These are phyloP conservation scores for Sphagnum contortum DNA, from an alignment of 225 moss, liverwort and hornwort genomes.

Conservation along the genomic window DNA sequence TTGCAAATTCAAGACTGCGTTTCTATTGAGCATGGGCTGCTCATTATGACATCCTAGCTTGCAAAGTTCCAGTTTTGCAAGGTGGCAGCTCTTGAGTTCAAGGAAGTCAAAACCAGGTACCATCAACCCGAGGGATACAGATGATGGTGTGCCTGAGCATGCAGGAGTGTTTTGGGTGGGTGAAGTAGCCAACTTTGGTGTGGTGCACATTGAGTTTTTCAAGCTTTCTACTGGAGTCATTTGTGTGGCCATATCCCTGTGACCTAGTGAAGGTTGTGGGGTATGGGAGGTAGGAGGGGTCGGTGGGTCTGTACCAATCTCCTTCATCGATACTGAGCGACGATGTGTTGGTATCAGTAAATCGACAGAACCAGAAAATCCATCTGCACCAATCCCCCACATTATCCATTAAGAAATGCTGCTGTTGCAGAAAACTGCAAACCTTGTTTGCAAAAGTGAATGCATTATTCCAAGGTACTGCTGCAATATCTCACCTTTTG, in stretches of 20 bases:
- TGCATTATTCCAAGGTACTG: no score
- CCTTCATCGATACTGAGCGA: constrained; percentile 25
- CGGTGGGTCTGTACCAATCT: constrained; percentile 15
- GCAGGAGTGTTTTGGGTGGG: constrained; percentile 35
- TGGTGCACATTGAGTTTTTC: constrained; percentile 16
- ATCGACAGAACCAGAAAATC: neutral
- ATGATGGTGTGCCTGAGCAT: constrained; percentile 20
- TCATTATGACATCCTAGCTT: constrained; percentile 25
- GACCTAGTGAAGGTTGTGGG: constrained; percentile 4
- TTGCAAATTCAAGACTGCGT: constrained; percentile 16
- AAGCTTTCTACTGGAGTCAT: constrained; percentile 6
- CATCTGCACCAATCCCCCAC: no score
- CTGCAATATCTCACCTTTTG: no score
- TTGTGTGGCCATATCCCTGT: constrained; percentile 35
- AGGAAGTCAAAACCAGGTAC: constrained; percentile 17
- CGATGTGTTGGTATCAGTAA: constrained; percentile 16
- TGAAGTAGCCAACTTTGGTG: constrained; percentile 27
- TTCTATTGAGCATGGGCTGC: neutral
- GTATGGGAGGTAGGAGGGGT: constrained; percentile 7
- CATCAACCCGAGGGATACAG: constrained; percentile 10
- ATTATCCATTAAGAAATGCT: no score
- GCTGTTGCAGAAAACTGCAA: no score
- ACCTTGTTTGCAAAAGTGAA: no score
- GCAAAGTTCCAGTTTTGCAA: constrained; percentile 33
- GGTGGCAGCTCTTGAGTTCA: constrained; percentile 34